phyloP scores from a whole-genome alignment of 306 rosid genomes.

The Acacia confusa region DNA sequence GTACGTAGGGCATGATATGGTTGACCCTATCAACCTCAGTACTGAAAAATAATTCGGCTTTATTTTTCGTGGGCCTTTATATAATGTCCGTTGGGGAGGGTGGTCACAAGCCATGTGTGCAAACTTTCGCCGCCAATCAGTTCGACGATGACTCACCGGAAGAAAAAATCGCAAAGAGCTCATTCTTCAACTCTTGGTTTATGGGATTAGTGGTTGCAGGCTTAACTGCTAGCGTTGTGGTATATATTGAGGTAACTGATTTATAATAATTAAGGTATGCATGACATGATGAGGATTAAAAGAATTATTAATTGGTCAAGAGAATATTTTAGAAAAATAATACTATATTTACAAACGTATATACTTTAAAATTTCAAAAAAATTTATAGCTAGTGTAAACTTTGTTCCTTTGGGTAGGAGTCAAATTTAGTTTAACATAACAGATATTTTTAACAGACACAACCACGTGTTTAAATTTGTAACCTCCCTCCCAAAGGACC shows the following conservation, averaged over 20 bases:
- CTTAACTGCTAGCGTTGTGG: not conserved
- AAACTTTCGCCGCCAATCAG: constrained; percentile 87
- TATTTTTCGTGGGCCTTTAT: constrained; percentile 57
- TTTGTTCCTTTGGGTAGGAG: no score
- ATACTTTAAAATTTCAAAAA: no score
- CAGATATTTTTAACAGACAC: no score
- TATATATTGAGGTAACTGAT: not conserved
- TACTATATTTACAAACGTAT: no score
- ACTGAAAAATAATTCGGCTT: constrained; percentile 24
- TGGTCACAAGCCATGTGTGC: constrained; percentile 77
- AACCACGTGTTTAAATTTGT: no score
- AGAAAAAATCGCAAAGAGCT: constrained; percentile 56
- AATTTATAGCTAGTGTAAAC: no score
- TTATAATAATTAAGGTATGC: not conserved
- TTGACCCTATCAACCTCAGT: constrained; percentile 56
- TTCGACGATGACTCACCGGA: constrained; percentile 62
- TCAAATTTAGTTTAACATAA: no score
- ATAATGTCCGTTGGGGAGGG: constrained; percentile 67
- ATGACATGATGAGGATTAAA: no score
- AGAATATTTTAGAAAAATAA: no score
- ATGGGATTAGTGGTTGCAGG: constrained; percentile 55
- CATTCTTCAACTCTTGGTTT: constrained; percentile 82
- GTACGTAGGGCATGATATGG: constrained; percentile 55
- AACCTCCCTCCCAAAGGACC: no score
- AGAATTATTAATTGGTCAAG: no score